A percentile compares a stretch with the other conserved stretches of the same genome.
These are phyloP conservation scores for Coemansia reversa DNA, from an alignment of 192 early-diverging fungal species.

Conservation along the genomic window DNA sequence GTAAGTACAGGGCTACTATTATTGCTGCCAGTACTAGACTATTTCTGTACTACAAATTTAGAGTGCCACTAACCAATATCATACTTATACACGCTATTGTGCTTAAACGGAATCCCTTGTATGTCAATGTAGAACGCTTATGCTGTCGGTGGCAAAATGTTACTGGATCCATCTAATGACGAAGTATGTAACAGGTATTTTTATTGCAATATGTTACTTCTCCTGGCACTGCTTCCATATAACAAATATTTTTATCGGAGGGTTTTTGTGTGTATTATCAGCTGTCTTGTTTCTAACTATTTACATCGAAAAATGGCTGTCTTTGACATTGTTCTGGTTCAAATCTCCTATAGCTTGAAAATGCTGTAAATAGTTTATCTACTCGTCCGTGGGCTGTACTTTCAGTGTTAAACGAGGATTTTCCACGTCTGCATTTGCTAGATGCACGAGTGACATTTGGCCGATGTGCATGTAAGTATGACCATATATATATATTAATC, in stretches of 20 bases:
- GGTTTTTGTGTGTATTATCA: no score
- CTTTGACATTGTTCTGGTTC: no score
- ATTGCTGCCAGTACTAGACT: no score
- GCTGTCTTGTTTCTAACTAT: no score
- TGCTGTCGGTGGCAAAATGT: constrained; percentile 16
- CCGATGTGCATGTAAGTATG: constrained; percentile 23
- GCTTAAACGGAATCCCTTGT: neutral
- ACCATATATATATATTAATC: neutral
- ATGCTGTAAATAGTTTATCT: neutral
- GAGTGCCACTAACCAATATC: no score
- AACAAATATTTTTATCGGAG: no score
- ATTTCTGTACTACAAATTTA: no score
- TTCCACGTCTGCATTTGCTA: constrained; percentile 20
- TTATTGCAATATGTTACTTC: no score
- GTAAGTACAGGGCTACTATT: neutral
- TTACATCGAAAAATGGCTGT: no score
- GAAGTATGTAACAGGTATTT: constrained; percentile 3
- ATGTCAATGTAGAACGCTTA: constrained; percentile 13
- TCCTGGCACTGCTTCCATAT: no score
- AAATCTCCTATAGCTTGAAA: constrained; percentile 4
- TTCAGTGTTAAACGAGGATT: constrained; percentile 21
- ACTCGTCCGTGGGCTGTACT: constrained; percentile 23
- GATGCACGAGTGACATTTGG: constrained; percentile 25
- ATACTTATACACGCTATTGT: neutral
- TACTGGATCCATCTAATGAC: constrained; percentile 21